Evolutionary conservation across 2,329 filamentous ascomycete species (phyloP).

Genomic region (Calonectria multiphialidica): DNA sequence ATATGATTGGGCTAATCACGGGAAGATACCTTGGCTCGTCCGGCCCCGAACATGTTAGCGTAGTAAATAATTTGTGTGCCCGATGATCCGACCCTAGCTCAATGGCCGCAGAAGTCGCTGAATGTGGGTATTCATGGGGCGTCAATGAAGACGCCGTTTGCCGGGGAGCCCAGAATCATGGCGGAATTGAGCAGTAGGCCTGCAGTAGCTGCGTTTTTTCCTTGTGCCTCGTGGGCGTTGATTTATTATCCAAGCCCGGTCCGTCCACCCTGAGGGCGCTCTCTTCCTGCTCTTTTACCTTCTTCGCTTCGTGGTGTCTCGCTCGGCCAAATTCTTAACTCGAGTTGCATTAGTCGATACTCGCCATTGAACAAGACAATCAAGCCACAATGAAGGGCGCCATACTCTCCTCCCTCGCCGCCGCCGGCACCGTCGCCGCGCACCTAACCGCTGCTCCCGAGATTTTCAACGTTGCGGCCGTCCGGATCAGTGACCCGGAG

Average conservation of each 20-base stretch:
- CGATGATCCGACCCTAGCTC: constrained; percentile 30
- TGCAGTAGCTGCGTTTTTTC: constrained; percentile 14
- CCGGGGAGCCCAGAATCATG: constrained; percentile 14
- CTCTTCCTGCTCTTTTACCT: constrained; percentile 13
- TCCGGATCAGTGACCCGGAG: constrained; percentile 39
- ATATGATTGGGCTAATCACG: constrained; percentile 31
- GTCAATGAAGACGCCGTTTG: constrained; percentile 13
- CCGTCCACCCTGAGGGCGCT: not conserved
- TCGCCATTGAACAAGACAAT: not conserved
- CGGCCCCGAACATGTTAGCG: constrained; percentile 38
- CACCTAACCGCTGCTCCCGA: constrained; percentile 40
- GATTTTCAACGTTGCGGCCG: constrained; percentile 38
- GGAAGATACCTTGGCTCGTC: constrained; percentile 31
- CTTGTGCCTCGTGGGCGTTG: not conserved
- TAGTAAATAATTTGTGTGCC: constrained; percentile 21
- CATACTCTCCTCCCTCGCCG: constrained; percentile 31
- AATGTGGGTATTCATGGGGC: constrained; percentile 3
- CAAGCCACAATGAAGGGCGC: constrained; percentile 40
- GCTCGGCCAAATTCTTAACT: not conserved
- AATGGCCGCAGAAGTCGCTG: not conserved
- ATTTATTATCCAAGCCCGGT: constrained; percentile 22
- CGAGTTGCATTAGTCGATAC: constrained; percentile 6
- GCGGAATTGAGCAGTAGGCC: not conserved
- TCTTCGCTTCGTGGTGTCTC: constrained; percentile 24
- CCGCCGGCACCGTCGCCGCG: constrained; percentile 42